These are phyloP conservation scores for Lagenaria siceraria DNA, from an alignment of 306 rosid species.

Conservation along the genomic window DNA sequence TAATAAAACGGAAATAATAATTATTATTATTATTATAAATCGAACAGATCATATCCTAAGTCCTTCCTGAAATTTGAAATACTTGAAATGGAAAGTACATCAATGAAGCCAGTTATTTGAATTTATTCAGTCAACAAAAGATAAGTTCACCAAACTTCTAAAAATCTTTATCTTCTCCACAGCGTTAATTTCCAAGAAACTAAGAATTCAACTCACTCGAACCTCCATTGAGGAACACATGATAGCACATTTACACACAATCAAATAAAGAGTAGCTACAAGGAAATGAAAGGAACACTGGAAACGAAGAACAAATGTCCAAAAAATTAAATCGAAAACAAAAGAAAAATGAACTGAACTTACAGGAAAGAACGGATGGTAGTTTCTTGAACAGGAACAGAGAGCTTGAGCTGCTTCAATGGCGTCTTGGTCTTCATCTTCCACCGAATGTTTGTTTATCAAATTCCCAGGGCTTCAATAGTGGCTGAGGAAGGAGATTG, in stretches of 20 bases:
- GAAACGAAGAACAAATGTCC: neutral
- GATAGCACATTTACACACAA: neutral
- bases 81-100: neutral
- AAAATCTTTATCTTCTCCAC: neutral
- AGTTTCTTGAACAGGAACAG: slow-evolving; percentile 78
- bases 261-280: neutral
- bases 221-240: neutral
- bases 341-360: neutral
- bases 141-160: neutral
- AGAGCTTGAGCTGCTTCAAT: slow-evolving; percentile 75
- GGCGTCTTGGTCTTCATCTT: slow-evolving; percentile 82
- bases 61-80: neutral
- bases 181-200: neutral
- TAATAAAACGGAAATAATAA: neutral
- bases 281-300: neutral
- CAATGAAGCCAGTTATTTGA: neutral
- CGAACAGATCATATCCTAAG: neutral
- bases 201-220: neutral
- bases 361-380: slow-evolving; percentile 72
- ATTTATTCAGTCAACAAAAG: neutral
- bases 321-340: neutral
- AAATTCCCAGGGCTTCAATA: neutral
- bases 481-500: neutral
- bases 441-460: neutral
- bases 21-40: neutral